Evolutionary conservation across 106 monocot species (phyloP), one percentile per base, ranked within the genome.

Genomic region (Triglochin maritima): DNA sequence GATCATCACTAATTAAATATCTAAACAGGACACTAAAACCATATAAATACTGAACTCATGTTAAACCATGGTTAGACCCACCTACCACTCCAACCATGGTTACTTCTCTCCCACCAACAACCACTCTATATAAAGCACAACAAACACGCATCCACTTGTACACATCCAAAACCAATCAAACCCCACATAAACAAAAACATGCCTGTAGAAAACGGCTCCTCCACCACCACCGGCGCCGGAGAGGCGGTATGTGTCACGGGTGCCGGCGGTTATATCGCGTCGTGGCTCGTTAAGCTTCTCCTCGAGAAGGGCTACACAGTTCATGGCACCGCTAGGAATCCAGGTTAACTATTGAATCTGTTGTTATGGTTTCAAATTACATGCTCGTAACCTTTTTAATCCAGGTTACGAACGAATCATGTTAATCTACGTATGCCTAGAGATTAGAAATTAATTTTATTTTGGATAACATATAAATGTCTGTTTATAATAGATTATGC

Each of bases 221-320:
- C 52, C 0, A 1, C 1, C 29, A 11, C 52, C 2, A 11, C 52
- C 41, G 74, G 6, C 58, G 13, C 60, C n/a, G 64, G 78, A 42
- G 15, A 68, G 75, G 79, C 75, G 43, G 83, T 73, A 4, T 83
- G 83, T 68, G 79, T 83, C 56, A 83, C 83, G 47, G 83, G 83
- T 46, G 79, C 83, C 49, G 83, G 79, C 1, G 83, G 83, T 41
- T 83, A 64, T 79, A 74, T 83, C 44, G 83, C 83, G 7, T 83
- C 83, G 0, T 83, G 83, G 83, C 53, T 83, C 42, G 83, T 83
- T 41, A 83, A 79, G 75, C 78, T 74, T 47, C 84, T 85, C 81
- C 71, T 81, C 8, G 71, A 81, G 67, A 69, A 68, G 62, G 84
- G 84, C 6, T 85, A 85, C 71, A 78, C 78, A 17, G 81, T 85